Evolutionary conservation across 176 grass and related monocot genomes (phyloP).

Genomic region (Canna indica): DNA sequence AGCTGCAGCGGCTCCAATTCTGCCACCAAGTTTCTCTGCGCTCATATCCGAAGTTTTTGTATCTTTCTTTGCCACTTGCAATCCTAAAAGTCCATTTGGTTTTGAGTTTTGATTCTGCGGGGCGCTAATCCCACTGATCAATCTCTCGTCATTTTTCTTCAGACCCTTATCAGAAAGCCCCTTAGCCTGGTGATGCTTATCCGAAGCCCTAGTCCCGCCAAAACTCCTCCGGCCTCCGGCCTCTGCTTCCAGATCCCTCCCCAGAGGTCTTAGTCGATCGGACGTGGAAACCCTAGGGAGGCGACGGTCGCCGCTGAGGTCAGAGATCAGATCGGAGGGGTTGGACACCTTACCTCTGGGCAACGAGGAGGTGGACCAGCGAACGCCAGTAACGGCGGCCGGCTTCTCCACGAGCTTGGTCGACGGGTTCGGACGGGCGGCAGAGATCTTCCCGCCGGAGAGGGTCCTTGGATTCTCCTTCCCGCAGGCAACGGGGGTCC

Average conservation of each 20-base stretch:
- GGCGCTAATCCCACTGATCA: constrained; percentile 19
- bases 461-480: constrained; percentile 33
- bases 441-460: constrained; percentile 31
- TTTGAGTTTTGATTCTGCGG: constrained; percentile 8
- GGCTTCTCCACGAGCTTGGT: constrained; percentile 22
- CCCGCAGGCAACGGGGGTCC: constrained; percentile 24
- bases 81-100: constrained; percentile 16
- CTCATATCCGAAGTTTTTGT: background rate
- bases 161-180: background rate
- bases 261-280: constrained; percentile 29
- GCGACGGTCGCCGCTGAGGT: constrained; percentile 21
- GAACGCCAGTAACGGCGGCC: constrained; percentile 20
- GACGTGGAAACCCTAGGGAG: constrained; percentile 24
- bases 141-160: constrained; percentile 26
- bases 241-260: constrained; percentile 33
- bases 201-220: constrained; percentile 43
- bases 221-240: constrained; percentile 33
- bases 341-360: constrained; percentile 54
- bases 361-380: constrained; percentile 76
- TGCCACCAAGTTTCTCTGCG: constrained; percentile 10
- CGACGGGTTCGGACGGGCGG: constrained; percentile 11
- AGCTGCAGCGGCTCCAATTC: background rate
- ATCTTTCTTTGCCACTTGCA: constrained; percentile 22
- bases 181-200: constrained; percentile 12
- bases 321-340: constrained; percentile 40